Base-by-base conservation (phyloP, 176 grass and related monocot genomes). In the Pontederia crassipes region DNA sequence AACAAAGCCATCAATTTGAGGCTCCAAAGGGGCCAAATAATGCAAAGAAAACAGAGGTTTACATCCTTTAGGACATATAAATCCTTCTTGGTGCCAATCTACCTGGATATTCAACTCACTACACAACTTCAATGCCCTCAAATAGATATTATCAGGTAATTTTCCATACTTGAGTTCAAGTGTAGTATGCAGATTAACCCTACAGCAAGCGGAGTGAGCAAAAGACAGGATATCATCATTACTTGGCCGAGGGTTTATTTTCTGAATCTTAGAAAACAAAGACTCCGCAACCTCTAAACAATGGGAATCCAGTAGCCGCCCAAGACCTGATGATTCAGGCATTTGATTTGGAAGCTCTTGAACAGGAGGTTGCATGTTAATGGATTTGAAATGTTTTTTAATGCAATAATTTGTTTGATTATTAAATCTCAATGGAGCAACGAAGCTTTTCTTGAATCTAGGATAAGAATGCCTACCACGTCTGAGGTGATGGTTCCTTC, bases 121-220 rank as follows among this genome's bases (percentile, higher is more conserved):
- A 78, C 82, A 98, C 72, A 98, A 71, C 61, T 92, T 98, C 70
- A 88, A 82, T 59, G 94, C 94, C 72, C 85, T 98, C 61, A 92
- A 80, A 72, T 72, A 98, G 48, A 98, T 58, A 66, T 86, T 98
- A 12, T 89, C 77, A 71, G 81, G 94, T 51, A 98, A 70, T 18
- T 60, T 32, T 52, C 84, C 94, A 63, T 79, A 98, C 82, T 98
- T 98, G 53, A 52, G 74, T 65, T 98, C 84, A 63, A 98, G 77
- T 67, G 80, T 77, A 65, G 75, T 28, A 85, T 77, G 18, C 68
- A 98, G 82, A 54, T 74, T 88, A 61, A 75, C 77, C 69, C 81
- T 92, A 59, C 93, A 98, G 77, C 93, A 98, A 10, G 74, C 76
- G 68, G 73, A 78, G 48, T 79, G 81, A 61, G 93, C 93, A 84